Conservation (phyloP, 352 stramenopile genomes). For the Globisporangium rhizosaccharum region DNA sequence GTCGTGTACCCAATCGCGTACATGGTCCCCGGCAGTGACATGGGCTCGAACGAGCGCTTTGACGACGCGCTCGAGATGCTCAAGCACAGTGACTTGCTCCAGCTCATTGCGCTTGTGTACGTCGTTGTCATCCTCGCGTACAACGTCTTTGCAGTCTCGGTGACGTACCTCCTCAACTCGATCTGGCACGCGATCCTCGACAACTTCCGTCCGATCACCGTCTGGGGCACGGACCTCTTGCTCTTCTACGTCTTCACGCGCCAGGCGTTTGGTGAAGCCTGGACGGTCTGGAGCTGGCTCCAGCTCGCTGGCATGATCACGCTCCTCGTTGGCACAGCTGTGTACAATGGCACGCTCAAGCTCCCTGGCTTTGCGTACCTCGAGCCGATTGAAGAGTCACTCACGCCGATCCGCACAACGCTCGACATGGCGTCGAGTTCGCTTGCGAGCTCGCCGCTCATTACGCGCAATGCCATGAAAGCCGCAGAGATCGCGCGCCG, state of each 20-base stretch:
- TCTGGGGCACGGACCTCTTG: conserved; percentile 93
- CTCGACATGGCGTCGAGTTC: conserved; percentile 43
- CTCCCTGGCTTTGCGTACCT: conserved; percentile 76
- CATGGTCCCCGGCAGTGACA: conserved; percentile 87
- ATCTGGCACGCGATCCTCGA: conserved; percentile 98
- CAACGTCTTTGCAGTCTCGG: conserved; percentile 96
- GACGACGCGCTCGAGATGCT: conserved; percentile 79
- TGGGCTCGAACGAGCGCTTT: conserved; percentile 93
- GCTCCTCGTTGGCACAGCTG: conserved; percentile 91
- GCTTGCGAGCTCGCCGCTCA: conserved; percentile 69
- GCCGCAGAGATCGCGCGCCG: conserved; percentile 72
- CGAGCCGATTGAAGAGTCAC: conserved; percentile 54
- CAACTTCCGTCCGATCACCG: conserved; percentile 96
- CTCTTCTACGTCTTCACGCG: conserved; percentile 95
- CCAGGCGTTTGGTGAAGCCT: conserved; percentile 90
- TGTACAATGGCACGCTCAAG: conserved; percentile 94
- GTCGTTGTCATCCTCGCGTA: conserved; percentile 93
- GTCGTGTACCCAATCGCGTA: conserved; percentile 94
- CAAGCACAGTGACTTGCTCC: conserved; percentile 50
- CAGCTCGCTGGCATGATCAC: conserved; percentile 93
- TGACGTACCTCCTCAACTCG: conserved; percentile 94
- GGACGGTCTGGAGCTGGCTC: conserved; percentile 93
- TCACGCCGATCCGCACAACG: conserved; percentile 67
- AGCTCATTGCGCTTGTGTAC: conserved; percentile 80
- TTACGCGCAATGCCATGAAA: conserved; percentile 81